A percentile compares a stretch with the other conserved stretches of the same genome.
Evolutionary conservation across 2,329 filamentous ascomycete species (phyloP).

Genomic region (Hymenoscyphus albidus): DNA sequence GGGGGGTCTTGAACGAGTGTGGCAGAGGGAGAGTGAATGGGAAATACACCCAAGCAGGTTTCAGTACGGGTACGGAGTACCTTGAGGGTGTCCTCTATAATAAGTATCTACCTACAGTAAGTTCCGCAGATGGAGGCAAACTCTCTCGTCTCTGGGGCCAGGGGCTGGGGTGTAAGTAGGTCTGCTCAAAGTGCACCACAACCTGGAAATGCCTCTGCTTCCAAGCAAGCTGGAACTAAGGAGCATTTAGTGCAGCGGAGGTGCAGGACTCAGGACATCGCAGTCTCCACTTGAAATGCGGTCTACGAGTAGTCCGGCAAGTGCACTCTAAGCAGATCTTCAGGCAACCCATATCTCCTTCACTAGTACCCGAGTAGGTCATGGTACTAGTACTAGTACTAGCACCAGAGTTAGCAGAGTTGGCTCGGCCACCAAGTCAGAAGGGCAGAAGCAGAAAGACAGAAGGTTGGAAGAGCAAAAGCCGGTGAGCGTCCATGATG

Average conservation of each 20-base stretch:
- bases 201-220: background rate
- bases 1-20: background rate
- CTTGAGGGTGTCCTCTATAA: background rate
- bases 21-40: background rate
- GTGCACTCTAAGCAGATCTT: slow-evolving; percentile 1
- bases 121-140: background rate
- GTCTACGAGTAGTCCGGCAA: background rate
- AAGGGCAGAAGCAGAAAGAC: too few species aligned
- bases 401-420: too few species aligned
- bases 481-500: too few species aligned
- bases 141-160: background rate
- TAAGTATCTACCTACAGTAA: too few species aligned
- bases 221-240: background rate
- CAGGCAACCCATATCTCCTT: background rate
- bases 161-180: background rate
- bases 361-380: too few species aligned
- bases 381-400: too few species aligned
- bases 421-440: too few species aligned
- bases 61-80: background rate
- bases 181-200: too few species aligned
- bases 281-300: background rate
- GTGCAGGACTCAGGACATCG: background rate
- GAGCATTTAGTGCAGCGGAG: too few species aligned
- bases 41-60: background rate
- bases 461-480: too few species aligned